Conservation (phyloP, 805 yeast species). For the Zygoascus bituminiphila region DNA sequence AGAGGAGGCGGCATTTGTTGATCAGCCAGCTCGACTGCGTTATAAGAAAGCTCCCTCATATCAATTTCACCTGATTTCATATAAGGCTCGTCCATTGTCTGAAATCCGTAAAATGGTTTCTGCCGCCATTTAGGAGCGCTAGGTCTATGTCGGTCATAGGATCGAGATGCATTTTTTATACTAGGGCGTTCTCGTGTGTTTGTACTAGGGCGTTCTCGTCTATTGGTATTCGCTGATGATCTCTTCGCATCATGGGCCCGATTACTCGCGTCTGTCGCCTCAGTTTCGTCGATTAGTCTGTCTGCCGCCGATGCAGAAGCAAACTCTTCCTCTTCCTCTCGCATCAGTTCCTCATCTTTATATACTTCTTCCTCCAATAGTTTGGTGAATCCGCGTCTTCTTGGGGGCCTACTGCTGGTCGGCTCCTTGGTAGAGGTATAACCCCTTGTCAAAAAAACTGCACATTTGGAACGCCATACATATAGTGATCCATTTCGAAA, state of each 20-base stretch:
- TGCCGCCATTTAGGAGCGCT: background rate
- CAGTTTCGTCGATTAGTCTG: background rate
- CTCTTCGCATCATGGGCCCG: no score
- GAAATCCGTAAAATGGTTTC: background rate
- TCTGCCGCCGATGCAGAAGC: background rate
- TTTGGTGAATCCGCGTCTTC: background rate
- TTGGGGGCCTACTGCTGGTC: background rate
- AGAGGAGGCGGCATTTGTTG: conserved; percentile 40
- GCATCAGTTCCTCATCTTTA: background rate
- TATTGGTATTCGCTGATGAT: no score
- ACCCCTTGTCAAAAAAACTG: background rate
- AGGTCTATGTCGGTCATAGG: no score
- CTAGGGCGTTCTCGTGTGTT: no score
- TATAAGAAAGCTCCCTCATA: conserved; percentile 8
- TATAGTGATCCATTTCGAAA: no score
- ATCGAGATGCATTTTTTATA: no score
- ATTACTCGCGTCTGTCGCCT: no score
- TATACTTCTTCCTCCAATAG: conserved; percentile 2
- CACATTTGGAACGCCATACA: no score
- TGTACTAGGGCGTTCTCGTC: no score
- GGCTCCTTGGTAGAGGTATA: background rate
- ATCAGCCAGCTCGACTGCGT: conserved; percentile 13
- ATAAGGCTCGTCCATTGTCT: background rate
- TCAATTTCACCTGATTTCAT: conserved; percentile 3
- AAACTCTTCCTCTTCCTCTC: conserved; percentile 1